Conservation (phyloP, 148 eudicot genomes). For the Spergularia bocconei region DNA sequence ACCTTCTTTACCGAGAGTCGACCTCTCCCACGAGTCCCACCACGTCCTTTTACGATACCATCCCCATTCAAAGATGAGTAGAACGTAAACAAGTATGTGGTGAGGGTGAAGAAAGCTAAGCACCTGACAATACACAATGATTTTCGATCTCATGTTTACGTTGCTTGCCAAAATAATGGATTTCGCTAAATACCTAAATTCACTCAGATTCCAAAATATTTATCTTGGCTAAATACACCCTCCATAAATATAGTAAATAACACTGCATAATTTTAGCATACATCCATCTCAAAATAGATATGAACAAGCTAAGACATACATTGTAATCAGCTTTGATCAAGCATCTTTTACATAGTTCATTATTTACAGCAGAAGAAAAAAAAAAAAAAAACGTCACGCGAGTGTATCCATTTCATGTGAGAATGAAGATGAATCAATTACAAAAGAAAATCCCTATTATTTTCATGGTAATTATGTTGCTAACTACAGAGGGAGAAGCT, state of each 20-base stretch:
- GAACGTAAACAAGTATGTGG: no score
- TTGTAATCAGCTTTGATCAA: background rate
- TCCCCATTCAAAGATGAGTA: no score
- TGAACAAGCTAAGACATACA: background rate
- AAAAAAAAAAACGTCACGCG: background rate
- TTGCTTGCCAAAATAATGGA: no score
- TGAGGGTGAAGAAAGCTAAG: no score
- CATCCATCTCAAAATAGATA: background rate
- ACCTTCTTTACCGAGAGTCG: no score
- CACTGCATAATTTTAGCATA: background rate
- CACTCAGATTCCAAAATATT: background rate
- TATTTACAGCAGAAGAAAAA: background rate
- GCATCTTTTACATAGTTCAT: background rate
- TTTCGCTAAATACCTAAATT: background rate
- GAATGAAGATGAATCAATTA: constrained; percentile 1
- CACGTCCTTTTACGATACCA: no score
- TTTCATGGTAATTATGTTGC: background rate
- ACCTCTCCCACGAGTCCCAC: no score
- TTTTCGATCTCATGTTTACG: no score
- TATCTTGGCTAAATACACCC: background rate
- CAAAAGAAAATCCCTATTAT: background rate
- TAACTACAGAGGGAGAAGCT: background rate
- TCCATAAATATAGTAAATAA: background rate
- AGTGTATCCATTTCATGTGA: background rate
- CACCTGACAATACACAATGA: no score